Conservation (phyloP, 345 rosid genomes). For the Hibiscus syriacus region DNA sequence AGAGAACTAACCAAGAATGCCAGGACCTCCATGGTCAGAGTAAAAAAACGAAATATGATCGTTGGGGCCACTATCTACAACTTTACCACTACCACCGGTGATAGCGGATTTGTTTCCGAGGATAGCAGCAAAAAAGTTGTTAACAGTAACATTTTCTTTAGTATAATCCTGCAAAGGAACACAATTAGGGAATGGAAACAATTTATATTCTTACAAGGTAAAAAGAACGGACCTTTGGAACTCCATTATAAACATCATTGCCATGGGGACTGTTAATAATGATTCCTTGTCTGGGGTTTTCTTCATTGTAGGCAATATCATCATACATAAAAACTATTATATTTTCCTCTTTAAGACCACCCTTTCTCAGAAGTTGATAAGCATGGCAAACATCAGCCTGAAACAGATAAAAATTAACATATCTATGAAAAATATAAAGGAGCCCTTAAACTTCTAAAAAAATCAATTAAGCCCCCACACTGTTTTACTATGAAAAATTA, state of each 20-base stretch:
- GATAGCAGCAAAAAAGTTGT: slow-evolving; percentile 71
- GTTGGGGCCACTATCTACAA: slow-evolving; percentile 83
- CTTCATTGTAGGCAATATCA: slow-evolving; percentile 66
- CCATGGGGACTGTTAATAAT: slow-evolving; percentile 80
- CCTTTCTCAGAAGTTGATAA: slow-evolving; percentile 81
- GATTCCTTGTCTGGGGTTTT: slow-evolving; percentile 88
- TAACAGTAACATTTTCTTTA: slow-evolving; percentile 64
- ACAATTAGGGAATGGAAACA: neutral
- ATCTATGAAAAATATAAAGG: neutral
- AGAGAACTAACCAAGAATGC: slow-evolving; percentile 72
- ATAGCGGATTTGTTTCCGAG: slow-evolving; percentile 75
- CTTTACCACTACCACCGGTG: slow-evolving; percentile 89
- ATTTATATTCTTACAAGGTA: neutral
- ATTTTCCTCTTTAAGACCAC: slow-evolving; percentile 87
- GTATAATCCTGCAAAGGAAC: slow-evolving; percentile 68
- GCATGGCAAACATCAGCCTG: slow-evolving; percentile 95
- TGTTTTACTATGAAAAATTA: too few species aligned
- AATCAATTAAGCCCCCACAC: too few species aligned
- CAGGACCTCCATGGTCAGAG: slow-evolving; percentile 94
- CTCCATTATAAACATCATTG: slow-evolving; percentile 78
- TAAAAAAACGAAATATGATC: slow-evolving; percentile 88
- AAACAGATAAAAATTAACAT: neutral
- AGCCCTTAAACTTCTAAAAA: too few species aligned
- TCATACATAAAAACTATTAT: slow-evolving; percentile 94
- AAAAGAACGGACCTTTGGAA: slow-evolving; percentile 59